Base-by-base conservation (phyloP, 441 rosid species). In the Jatropha multifida region DNA sequence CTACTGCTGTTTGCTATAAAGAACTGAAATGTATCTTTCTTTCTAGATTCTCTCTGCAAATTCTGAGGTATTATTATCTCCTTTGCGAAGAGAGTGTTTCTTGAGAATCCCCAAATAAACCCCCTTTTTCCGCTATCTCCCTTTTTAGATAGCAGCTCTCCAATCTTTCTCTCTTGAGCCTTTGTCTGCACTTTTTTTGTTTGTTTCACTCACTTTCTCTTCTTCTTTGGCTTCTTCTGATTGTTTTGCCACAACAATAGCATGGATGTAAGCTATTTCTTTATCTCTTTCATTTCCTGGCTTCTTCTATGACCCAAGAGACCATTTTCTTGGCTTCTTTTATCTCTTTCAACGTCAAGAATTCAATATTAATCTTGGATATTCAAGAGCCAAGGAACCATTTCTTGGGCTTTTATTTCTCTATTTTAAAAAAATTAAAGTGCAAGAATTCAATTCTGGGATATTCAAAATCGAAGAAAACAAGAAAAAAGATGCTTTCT, bases 181-280 rank as follows among this genome's bases (percentile, higher is more conserved):
- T 66, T 52, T 69, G 40, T 17, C 56, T 7, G 1, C 18, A 11
- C 13, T 6, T 73, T n/a, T 48, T 65, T 37, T 5, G 37, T 52
- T 18, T 37, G 49, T 61, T 4, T 15, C n/a, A 2, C 26, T 20
- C 7, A n/a, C 10, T 7, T 20, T 27, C 58, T 10, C 23, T 58
- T 32, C 13, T 68, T 49, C 40, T 38, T 44, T 65, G 65, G 66
- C 51, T 59, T 41, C 48, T 17, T 65, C n/a, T 71, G 40, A 41
- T 26, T 17, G n/a, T 14, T n/a, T 56, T 14, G 3, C 11, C 42
- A 37, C 32, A 41, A 65, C 59, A 17, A 7, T 78, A 44, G 41
- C 44, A 87, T 87, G 90, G 86, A 84, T 76, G 90, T 87, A 71
- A 83, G 87, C 74, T 44, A 44, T 44, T 44, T 44, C 8, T 79